phyloP scores from a whole-genome alignment of 164 flowering plant species.

The Dillenia suffruticosa region DNA sequence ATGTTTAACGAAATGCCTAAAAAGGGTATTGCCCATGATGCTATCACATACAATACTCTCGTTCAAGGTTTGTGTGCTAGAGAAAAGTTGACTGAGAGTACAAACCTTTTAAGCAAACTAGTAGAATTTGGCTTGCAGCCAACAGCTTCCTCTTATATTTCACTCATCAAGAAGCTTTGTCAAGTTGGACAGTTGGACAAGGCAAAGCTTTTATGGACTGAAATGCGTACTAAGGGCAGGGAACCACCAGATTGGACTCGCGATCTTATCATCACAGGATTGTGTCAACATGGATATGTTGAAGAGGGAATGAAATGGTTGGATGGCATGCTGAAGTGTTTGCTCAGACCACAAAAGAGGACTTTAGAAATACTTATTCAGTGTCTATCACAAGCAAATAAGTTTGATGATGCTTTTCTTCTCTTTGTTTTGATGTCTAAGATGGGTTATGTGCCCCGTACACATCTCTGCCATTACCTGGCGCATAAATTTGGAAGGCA shows the following conservation, averaged over 20 bases:
- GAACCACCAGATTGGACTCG: conserved; percentile 22
- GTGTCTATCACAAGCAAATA: conserved; percentile 27
- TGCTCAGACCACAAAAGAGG: conserved; percentile 33
- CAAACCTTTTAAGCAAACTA: conserved; percentile 33
- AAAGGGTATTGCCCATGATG: conserved; percentile 38
- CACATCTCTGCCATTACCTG: conserved; percentile 16
- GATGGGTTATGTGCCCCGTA: conserved; percentile 27
- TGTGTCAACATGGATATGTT: conserved; percentile 33
- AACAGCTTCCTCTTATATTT: conserved; percentile 32
- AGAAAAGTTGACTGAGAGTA: conserved; percentile 31
- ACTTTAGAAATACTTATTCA: conserved; percentile 36
- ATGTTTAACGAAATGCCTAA: conserved; percentile 48
- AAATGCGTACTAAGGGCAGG: conserved; percentile 37
- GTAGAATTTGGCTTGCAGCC: conserved; percentile 41
- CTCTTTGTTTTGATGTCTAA: conserved; percentile 35
- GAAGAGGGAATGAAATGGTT: conserved; percentile 47
- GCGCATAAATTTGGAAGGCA: conserved; percentile 25
- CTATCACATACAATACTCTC: conserved; percentile 44
- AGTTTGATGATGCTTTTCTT: conserved; percentile 41
- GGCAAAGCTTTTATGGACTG: conserved; percentile 37
- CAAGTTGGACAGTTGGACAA: conserved; percentile 31
- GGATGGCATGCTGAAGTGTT: conserved; percentile 26
- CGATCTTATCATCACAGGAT: conserved; percentile 37
- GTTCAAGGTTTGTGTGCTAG: conserved; percentile 44
- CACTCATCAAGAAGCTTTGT: conserved; percentile 40